phyloP scores from a whole-genome alignment of 2,329 filamentous ascomycete species.

The Alternaria atra region DNA sequence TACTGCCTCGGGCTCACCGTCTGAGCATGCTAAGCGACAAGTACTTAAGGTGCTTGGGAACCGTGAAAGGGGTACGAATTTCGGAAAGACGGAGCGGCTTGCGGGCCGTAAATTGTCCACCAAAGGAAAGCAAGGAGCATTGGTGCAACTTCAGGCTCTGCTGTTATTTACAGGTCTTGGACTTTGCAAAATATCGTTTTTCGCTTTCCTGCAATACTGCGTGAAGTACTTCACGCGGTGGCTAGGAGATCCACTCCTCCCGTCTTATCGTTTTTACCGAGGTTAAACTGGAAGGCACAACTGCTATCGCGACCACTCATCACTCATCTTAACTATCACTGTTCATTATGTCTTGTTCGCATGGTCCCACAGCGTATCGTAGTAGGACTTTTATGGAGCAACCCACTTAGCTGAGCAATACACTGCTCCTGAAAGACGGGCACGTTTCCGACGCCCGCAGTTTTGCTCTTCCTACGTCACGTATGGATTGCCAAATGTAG shows the following conservation, averaged over 20 bases:
- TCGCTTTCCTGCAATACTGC: neutral
- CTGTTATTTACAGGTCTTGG: neutral
- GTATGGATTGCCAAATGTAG: neutral
- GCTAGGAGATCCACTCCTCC: neutral
- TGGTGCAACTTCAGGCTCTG: neutral
- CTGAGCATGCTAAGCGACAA: neutral
- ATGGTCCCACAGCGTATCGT: neutral
- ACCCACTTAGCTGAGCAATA: neutral
- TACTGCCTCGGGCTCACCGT: neutral
- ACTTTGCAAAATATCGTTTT: neutral
- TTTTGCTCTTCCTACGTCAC: neutral
- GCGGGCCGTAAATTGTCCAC: conserved; percentile 5
- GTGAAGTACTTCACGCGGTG: neutral
- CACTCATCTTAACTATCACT: neutral
- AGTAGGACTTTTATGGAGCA: neutral
- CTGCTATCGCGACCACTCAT: neutral
- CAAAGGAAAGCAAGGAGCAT: neutral
- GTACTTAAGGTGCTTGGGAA: neutral
- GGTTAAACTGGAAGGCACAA: conserved; percentile 4
- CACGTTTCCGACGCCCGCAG: neutral
- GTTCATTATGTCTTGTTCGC: neutral
- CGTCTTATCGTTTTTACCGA: conserved; percentile 8
- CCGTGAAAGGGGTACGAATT: neutral
- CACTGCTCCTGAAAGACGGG: neutral
- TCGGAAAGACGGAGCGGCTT: conserved; percentile 19